These are phyloP conservation scores for Eimeria praecox DNA, from an alignment of 169 alveolate species.

Conservation along the genomic window DNA sequence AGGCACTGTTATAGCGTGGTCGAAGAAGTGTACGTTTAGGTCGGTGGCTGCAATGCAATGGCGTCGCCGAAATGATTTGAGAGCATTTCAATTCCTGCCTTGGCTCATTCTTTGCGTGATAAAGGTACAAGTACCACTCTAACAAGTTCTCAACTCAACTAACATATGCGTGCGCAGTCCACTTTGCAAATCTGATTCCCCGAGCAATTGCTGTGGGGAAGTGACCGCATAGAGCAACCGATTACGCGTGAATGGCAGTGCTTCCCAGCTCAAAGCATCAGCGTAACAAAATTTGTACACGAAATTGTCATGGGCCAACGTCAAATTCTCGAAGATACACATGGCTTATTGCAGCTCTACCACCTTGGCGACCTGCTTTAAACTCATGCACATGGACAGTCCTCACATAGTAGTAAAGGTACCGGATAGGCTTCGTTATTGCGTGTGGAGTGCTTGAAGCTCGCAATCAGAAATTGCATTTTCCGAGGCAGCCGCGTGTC, in stretches of 20 bases:
- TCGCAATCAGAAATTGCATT: neutral
- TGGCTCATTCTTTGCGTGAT: too few species aligned
- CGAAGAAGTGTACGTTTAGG: too few species aligned
- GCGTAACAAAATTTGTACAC: neutral
- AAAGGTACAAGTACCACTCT: too few species aligned
- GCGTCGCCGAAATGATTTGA: too few species aligned
- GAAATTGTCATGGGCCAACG: neutral
- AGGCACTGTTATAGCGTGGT: too few species aligned
- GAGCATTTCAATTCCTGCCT: too few species aligned
- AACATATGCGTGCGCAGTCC: neutral
- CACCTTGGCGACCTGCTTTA: neutral
- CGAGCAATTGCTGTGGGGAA: neutral
- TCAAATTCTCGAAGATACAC: neutral
- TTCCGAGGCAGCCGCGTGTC: neutral
- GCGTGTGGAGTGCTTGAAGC: neutral
- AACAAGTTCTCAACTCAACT: too few species aligned
- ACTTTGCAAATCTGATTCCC: neutral
- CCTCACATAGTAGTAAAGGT: neutral
- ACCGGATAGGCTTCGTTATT: neutral
- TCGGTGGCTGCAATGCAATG: too few species aligned
- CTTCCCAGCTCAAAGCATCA: neutral
- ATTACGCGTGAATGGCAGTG: neutral
- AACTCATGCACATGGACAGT: neutral
- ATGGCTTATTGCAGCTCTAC: neutral
- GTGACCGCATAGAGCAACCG: neutral